Conservation (phyloP, 441 rosid species). For the Gossypium trilobum region DNA sequence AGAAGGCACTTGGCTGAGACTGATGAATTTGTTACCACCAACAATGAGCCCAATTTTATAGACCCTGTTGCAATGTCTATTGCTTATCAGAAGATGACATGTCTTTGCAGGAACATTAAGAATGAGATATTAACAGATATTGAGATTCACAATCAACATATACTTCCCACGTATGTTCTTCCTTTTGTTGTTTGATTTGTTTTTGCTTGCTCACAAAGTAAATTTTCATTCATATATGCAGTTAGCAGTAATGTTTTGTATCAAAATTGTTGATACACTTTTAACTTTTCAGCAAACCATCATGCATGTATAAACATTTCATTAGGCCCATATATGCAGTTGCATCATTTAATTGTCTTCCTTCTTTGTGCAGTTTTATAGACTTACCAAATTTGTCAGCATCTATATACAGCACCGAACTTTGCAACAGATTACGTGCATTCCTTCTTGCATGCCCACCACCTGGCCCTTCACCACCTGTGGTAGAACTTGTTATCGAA, state of each 20-base stretch:
- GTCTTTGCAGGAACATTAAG: conserved; percentile 64
- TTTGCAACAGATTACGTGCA: conserved; percentile 69
- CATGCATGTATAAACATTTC: not conserved
- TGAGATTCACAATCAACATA: conserved; percentile 80
- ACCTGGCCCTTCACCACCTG: conserved; percentile 79
- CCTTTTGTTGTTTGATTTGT: not conserved
- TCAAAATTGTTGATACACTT: not conserved
- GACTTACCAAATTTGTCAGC: conserved; percentile 85
- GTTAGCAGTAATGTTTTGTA: not conserved
- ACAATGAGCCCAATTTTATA: conserved; percentile 47
- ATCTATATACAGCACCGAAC: conserved; percentile 82
- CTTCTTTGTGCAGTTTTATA: conserved; percentile 52
- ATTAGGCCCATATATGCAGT: not conserved
- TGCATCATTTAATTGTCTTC: conserved; percentile 15
- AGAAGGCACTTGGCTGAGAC: conserved; percentile 81
- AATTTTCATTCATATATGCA: not conserved
- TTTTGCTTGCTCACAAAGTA: not conserved
- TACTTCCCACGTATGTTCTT: conserved; percentile 68
- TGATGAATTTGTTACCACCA: conserved; percentile 69
- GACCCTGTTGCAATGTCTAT: conserved; percentile 60
- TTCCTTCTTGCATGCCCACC: conserved; percentile 90
- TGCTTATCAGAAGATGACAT: conserved; percentile 86
- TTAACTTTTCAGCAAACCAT: not conserved
- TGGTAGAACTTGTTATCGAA: conserved; percentile 80
- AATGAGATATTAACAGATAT: conserved; percentile 80